These are phyloP conservation scores for Artemisia argyi DNA, from an alignment of 129 eudicot genomes.

Conservation along the genomic window DNA sequence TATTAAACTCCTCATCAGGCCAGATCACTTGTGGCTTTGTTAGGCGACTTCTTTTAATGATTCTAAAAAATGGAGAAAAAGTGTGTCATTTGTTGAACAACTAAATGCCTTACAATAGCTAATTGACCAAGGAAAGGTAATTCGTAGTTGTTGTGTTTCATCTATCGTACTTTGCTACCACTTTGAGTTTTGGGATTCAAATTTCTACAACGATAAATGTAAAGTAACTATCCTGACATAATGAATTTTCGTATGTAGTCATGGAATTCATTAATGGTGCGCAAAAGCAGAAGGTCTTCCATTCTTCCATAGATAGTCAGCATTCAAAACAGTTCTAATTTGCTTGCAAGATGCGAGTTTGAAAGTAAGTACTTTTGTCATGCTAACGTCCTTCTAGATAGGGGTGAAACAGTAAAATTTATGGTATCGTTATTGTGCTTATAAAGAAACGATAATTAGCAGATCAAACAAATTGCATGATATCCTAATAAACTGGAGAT, in stretches of 20 bases:
- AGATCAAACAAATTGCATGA: too few relatives aligned
- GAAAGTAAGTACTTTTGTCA: constrained; percentile 49
- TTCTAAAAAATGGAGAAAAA: constrained; percentile 74
- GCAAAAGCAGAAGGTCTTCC: constrained; percentile 69
- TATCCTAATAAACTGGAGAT: too few relatives aligned
- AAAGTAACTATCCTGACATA: neutral
- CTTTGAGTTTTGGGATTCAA: too few relatives aligned
- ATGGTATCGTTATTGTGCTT: too few relatives aligned
- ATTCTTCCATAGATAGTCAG: constrained; percentile 68
- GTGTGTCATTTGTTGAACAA: constrained; percentile 80
- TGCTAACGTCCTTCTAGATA: neutral
- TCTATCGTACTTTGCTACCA: too few relatives aligned
- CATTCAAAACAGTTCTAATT: constrained; percentile 86
- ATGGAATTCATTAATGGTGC: constrained; percentile 84
- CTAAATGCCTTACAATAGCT: constrained; percentile 84
- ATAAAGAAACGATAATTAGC: too few relatives aligned
- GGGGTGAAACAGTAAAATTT: neutral
- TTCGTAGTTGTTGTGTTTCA: neutral
- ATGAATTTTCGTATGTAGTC: constrained; percentile 97
- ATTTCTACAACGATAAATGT: too few relatives aligned
- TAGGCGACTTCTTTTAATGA: constrained; percentile 79
- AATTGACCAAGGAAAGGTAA: constrained; percentile 91
- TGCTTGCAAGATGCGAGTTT: constrained; percentile 74
- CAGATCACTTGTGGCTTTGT: constrained; percentile 85
- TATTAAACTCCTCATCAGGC: constrained; percentile 47